Conservation (phyloP, 495 filamentous ascomycete genomes). For the Neurospora africana region DNA sequence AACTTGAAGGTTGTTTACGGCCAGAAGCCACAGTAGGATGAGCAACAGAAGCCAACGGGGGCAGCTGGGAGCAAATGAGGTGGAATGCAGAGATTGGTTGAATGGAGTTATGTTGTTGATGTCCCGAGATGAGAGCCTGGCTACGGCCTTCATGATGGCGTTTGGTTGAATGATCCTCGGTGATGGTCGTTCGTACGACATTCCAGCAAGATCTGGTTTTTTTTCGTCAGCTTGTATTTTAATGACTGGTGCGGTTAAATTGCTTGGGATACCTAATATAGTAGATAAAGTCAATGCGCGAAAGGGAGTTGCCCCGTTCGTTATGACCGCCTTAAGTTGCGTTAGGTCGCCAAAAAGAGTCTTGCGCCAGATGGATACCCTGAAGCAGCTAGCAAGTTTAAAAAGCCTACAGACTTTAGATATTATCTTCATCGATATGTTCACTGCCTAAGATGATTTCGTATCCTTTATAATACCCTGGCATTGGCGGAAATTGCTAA, state of each 20-base stretch:
- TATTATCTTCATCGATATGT: neutral
- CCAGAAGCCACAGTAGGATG: neutral
- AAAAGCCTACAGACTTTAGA: neutral
- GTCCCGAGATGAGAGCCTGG: neutral
- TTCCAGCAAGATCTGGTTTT: neutral
- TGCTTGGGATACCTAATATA: neutral
- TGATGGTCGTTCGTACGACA: neutral
- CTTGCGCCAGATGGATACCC: neutral
- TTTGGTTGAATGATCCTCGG: neutral
- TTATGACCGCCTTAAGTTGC: neutral
- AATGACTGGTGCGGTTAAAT: neutral
- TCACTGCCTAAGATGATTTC: neutral
- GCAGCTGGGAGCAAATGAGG: neutral
- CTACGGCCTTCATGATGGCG: neutral
- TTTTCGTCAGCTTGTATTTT: neutral
- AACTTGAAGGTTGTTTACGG: neutral
- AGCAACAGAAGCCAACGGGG: neutral
- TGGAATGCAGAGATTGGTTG: neutral
- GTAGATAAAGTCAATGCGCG: neutral
- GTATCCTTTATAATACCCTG: too few relatives aligned
- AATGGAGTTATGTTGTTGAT: neutral
- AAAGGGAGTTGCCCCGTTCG: neutral
- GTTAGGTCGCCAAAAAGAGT: neutral
- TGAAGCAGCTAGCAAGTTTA: neutral
- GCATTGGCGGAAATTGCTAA: too few relatives aligned